Evolutionary conservation across 257 asterid genomes (phyloP), one percentile per base, ranked within the genome.

Genomic region (Avicennia marina): DNA sequence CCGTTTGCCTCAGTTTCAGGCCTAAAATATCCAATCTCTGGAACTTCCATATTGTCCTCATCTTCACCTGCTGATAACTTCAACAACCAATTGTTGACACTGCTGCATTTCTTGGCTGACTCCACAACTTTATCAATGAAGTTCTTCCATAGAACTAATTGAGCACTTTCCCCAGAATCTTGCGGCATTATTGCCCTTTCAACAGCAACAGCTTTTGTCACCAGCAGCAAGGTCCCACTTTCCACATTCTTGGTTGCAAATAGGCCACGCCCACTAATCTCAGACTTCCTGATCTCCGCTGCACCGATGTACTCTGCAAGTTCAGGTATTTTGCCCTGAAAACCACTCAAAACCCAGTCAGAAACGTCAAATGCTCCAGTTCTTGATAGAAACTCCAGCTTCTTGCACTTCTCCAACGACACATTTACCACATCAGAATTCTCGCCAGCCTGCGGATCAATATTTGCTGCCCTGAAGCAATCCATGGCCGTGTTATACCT

Each of bases 141-240:
- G 64, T 65, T 80, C 86, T 82, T 90, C 96, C 98, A 90, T 68
- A 87, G 74, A 44, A 68, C 85, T 9, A 90, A 61, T 10, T 84
- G 94, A 0, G 80, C 82, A 63, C 70, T 72, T 24, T 82, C 87
- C 15, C 56, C 78, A 0, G 71, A 71, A 69, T 67, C 86, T 62
- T 71, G 80, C 25, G 94, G 79, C 67, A 82, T 66, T 67, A 90
- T 84, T 10, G 87, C 94, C 62, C 98, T 71, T 56, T 81, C 94
- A 31, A 75, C 79, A 0, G 95, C 91, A 51, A 82, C 62, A 9
- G 91, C 96, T 59, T 72, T 80, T 15, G 87, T 87, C 38, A 79
- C 89, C 25, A 87, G 22, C 61, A 86, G 25, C 57, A 86, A 21
- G 16, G 63, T 64, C 68, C 96, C 98, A 32, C 72, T 27, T 3